Evolutionary conservation across 345 rosid genomes (phyloP).

Genomic region (Populus tremula): DNA sequence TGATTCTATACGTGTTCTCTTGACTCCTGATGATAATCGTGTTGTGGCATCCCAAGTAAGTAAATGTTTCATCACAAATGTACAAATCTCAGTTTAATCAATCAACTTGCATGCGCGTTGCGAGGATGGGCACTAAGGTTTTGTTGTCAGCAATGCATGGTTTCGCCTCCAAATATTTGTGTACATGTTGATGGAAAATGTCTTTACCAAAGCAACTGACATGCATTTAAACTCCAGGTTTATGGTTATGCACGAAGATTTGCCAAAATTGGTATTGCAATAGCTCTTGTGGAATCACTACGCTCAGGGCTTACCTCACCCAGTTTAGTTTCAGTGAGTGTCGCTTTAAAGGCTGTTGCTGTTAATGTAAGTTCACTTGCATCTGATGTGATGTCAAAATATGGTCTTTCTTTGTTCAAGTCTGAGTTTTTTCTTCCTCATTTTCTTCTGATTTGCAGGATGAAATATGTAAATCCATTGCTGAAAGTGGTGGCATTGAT

Average conservation of each 20-base stretch:
- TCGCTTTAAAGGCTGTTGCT: conserved; percentile 75
- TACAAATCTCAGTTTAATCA: background rate
- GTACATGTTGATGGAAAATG: background rate
- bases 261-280: conserved; percentile 75
- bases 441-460: conserved; percentile 42
- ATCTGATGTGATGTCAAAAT: background rate
- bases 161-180: background rate
- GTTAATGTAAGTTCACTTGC: conserved; percentile 63
- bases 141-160: background rate
- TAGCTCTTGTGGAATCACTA: conserved; percentile 64
- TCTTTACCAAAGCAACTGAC: background rate
- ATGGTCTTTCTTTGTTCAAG: background rate
- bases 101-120: background rate
- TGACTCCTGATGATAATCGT: conserved; percentile 85
- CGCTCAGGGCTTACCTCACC: conserved; percentile 66
- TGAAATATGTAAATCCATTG: conserved; percentile 81
- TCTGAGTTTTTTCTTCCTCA: background rate
- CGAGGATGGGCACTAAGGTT: background rate
- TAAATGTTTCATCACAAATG: background rate
- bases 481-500: conserved; percentile 85
- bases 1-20: conserved; percentile 67
- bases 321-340: conserved; percentile 70
- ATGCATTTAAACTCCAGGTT: conserved; percentile 46
- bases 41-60: conserved; percentile 96
- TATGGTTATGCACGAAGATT: conserved; percentile 89